Evolutionary conservation across 768 basidiomycete genomes (phyloP).

Genomic region (Zangia roseola): DNA sequence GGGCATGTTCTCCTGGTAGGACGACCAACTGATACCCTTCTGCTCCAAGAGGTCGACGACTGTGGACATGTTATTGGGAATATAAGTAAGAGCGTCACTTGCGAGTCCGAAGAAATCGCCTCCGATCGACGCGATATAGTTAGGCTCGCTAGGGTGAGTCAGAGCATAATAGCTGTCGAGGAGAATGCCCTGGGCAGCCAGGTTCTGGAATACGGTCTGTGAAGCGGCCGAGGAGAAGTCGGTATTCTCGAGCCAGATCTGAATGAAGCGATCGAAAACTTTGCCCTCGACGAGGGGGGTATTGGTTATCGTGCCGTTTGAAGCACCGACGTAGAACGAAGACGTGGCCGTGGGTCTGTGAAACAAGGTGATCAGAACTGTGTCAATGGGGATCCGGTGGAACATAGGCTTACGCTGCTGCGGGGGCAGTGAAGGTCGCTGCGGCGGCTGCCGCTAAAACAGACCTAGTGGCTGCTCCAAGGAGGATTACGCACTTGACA

Average conservation of each 20-base stretch:
- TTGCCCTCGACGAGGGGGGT: slow-evolving; percentile 37
- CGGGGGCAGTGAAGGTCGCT: slow-evolving; percentile 31
- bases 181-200: slow-evolving; percentile 50
- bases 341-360: slow-evolving; percentile 24
- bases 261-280: slow-evolving; percentile 44
- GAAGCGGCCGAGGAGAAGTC: slow-evolving; percentile 38
- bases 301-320: slow-evolving; percentile 38
- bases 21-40: slow-evolving; percentile 57
- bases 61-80: slow-evolving; percentile 51
- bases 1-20: slow-evolving; percentile 60
- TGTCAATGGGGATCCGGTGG: not conserved
- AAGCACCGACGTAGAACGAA: slow-evolving; percentile 41
- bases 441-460: slow-evolving; percentile 24
- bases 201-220: slow-evolving; percentile 28
- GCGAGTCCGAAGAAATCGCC: slow-evolving; percentile 52
- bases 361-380: not conserved
- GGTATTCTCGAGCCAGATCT: slow-evolving; percentile 62
- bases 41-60: slow-evolving; percentile 58
- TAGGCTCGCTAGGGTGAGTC: slow-evolving; percentile 61
- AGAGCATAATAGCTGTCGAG: slow-evolving; percentile 46
- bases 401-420: slow-evolving; percentile 22
- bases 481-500: slow-evolving; percentile 8
- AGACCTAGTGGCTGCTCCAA: slow-evolving; percentile 12
- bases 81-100: slow-evolving; percentile 36
- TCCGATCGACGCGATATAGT: slow-evolving; percentile 46